These are phyloP conservation scores for Apostasia shenzhenica DNA, from an alignment of 106 monocot genomes.

Conservation along the genomic window DNA sequence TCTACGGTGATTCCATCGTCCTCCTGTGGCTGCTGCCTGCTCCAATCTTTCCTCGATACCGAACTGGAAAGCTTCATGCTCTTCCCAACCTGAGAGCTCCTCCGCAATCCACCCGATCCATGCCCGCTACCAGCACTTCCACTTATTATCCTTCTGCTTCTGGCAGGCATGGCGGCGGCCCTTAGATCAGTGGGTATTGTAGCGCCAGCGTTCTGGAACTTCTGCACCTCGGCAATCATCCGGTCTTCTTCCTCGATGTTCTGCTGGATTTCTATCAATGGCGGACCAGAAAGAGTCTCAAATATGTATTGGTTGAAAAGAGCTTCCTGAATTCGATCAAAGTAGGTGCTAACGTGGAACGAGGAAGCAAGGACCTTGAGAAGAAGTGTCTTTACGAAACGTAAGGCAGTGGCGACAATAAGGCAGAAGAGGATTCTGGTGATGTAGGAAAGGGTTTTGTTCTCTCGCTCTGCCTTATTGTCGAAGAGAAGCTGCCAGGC, in stretches of 20 bases:
- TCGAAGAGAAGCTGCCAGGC: slow-evolving; percentile 69
- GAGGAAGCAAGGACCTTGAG: slow-evolving; percentile 78
- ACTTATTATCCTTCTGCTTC: slow-evolving; percentile 9
- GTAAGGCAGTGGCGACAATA: slow-evolving; percentile 49
- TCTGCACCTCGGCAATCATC: slow-evolving; percentile 52
- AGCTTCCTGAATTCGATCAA: slow-evolving; percentile 84
- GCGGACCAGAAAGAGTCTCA: slow-evolving; percentile 80
- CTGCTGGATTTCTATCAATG: slow-evolving; percentile 35
- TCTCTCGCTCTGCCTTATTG: slow-evolving; percentile 27
- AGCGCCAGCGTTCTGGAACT: slow-evolving; percentile 63
- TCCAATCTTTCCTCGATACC: slow-evolving; percentile 11
- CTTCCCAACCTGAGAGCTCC: slow-evolving; percentile 30
- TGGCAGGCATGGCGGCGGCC: slow-evolving; percentile 26
- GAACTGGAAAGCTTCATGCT: slow-evolving; percentile 24
- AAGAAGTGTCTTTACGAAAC: slow-evolving; percentile 72
- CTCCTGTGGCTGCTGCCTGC: slow-evolving; percentile 6
- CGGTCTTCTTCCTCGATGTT: slow-evolving; percentile 51
- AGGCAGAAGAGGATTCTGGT: slow-evolving; percentile 67
- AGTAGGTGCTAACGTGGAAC: slow-evolving; percentile 88
- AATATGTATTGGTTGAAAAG: slow-evolving; percentile 87
- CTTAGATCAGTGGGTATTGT: slow-evolving; percentile 48
- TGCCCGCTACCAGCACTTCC: neutral
- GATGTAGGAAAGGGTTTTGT: slow-evolving; percentile 29
- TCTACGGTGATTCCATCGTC: slow-evolving; percentile 59
- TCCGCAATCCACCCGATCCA: neutral